Evolutionary conservation across 2,329 filamentous ascomycete species (phyloP), one percentile per base, ranked within the genome.

Genomic region (Bretziella fagacearum): DNA sequence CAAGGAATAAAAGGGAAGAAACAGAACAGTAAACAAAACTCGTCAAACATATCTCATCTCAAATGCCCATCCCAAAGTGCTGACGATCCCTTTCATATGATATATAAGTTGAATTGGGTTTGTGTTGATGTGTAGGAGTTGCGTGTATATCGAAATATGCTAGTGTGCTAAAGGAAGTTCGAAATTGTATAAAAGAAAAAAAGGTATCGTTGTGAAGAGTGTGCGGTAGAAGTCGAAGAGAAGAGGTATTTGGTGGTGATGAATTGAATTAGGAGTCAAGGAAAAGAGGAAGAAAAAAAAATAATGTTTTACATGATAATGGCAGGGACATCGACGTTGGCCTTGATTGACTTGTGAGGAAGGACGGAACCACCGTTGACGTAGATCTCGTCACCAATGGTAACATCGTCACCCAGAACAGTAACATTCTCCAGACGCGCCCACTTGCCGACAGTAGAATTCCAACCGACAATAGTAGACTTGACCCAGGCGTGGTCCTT

Each of bases 401-500:
- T 93, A 46, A 98, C 89, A 61, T 98, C 89, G 66, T 98, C 91
- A 55, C 89, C 91, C 17, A 98, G 75, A 46, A 98, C 89, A n/a
- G 84, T 89, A 35, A 96, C 87, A 60, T 98, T 98, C 73, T 98
- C 91, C 54, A 96, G 71, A 55, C 89, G 82, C 50, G 89, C 89
- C 89, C 89, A 98, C 61, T 82, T 83, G 60, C 89, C 89, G 49
- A 98, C 85, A 29, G 78, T 82, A 69, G 85, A 93, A 74, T 95
- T 94, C 89, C 89, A 98, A 59, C 89, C 89, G 46, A 96, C 86
- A 62, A 98, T 96, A 57, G 89, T 91, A 62, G 84, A 93, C 78
- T 96, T 96, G 64, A 98, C 77, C 89, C 89, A 96, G 41, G 91
- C 91, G 63, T 98, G 89, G 62, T 98, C 91, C 74, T 95, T 95